Base-by-base conservation (phyloP, 2,329 filamentous ascomycete genomes). In the Gaeumannomyces sp. region DNA sequence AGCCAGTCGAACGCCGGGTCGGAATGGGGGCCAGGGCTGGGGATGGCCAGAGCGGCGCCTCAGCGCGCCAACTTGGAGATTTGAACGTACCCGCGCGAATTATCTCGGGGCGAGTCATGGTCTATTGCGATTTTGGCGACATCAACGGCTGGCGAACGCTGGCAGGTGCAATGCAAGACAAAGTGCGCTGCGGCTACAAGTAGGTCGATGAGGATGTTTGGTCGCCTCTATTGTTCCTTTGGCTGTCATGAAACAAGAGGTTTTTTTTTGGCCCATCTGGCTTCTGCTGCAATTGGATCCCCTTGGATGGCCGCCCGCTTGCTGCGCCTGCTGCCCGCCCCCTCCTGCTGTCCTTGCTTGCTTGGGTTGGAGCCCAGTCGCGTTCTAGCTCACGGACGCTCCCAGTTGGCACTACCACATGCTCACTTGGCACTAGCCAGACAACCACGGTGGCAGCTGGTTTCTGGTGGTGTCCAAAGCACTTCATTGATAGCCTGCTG, bases 51-150 rank as follows among this genome's bases (percentile, higher is more conserved):
- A 28, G 57, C 25, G 29, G 57, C 29, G 14, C 14, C 57, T 19
- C n/a, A 59, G 57, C 29, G 57, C 57, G 29, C 19, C 57, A 29
- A 29, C 14, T 13, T 28, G 57, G 57, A 59, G 11, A 59, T 19
- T 59, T 25, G 27, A 64, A 78, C 83, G 71, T 83, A 86, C 84
- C 84, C 73, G 84, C 84, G 73, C 84, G 83, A 76, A 86, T 79
- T 70, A 86, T 85, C 70, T 80, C 79, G 72, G 83, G 83, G 76
- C 83, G 82, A 72, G 83, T 84, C 84, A 86, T 86, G 72, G 71
- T 81, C 78, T 71, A 73, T 70, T 62, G 45, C 45, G 45, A 25
- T 22, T 53, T 53, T 53, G 45, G 19, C 45, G 45, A 53, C 45
- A 53, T 53, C 45, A 53, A 53, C n/a, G 45, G 19, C 45, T 53